phyloP scores from a whole-genome alignment of 805 yeast species.

The Candida loeiensis region DNA sequence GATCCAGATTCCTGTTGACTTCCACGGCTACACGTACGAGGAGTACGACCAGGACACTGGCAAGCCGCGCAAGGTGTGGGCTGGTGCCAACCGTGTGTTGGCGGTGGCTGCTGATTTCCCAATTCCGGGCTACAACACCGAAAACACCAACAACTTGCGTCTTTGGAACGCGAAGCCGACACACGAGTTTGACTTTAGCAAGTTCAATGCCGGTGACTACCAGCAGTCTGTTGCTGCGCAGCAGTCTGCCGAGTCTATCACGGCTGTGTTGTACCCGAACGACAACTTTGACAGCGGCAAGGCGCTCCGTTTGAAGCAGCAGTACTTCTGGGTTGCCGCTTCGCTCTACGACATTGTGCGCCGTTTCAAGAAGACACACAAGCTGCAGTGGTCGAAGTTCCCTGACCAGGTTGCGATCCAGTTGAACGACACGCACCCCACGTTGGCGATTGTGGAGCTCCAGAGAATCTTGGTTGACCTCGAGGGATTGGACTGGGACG shows the following conservation, averaged over 20 bases:
- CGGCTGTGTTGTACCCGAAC: slow-evolving; percentile 90
- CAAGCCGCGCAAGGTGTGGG: slow-evolving; percentile 63
- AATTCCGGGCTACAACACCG: slow-evolving; percentile 82
- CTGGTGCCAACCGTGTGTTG: slow-evolving; percentile 82
- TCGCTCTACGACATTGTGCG: slow-evolving; percentile 87
- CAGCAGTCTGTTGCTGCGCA: slow-evolving; percentile 77
- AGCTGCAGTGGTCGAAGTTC: slow-evolving; percentile 75
- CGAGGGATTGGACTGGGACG: slow-evolving; percentile 77
- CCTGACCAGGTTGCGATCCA: slow-evolving; percentile 88
- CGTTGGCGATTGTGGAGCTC: slow-evolving; percentile 84
- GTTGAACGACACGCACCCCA: slow-evolving; percentile 92
- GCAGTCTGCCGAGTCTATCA: slow-evolving; percentile 86
- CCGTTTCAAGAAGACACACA: slow-evolving; percentile 73
- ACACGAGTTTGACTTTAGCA: slow-evolving; percentile 83
- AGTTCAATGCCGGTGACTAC: slow-evolving; percentile 90
- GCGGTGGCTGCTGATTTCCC: slow-evolving; percentile 93
- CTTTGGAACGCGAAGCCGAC: slow-evolving; percentile 90
- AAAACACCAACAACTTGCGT: slow-evolving; percentile 82
- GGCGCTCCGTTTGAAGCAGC: slow-evolving; percentile 89
- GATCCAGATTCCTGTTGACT: slow-evolving; percentile 84
- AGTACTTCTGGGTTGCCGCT: slow-evolving; percentile 96
- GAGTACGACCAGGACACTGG: slow-evolving; percentile 52
- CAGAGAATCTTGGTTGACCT: slow-evolving; percentile 82
- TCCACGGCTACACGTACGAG: slow-evolving; percentile 76
- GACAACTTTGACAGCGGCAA: slow-evolving; percentile 91